Evolutionary conservation across 1,284 basidiomycete genomes (phyloP), one percentile per base, ranked within the genome.

Genomic region (Trichosporon ovoides): DNA sequence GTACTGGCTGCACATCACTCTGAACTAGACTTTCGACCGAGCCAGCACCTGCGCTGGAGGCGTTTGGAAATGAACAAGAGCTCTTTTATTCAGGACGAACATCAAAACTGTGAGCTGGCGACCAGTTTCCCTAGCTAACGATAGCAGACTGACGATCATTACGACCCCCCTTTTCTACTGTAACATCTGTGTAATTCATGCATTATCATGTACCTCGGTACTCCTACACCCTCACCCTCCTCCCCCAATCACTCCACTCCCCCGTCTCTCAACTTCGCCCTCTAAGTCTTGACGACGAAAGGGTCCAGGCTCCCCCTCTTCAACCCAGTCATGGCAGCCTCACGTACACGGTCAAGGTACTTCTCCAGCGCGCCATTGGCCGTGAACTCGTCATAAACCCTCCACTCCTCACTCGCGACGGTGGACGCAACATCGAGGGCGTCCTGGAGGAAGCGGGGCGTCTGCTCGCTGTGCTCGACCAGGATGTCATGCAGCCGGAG

Each of bases 321-420:
- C 62, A 94, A 64, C 1, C 85, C 85, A 7, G 81, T 83, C 63
- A 94, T 70, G 13, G 87, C 80, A 3, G 88, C 87, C 63, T 83
- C 82, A 48, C 87, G 79, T 16, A 95, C 84, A 6, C 83, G 83
- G 1, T 81, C 81, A 33, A 96, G 76, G 70, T 93, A 94, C 62
- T 86, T 85, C 7, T 81, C 81, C 51, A 94, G 70, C 10, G 55
- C 49, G 13, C 83, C 83, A 56, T 82, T 79, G 53, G 81, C 81
- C 22, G 88, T 81, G 74, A 97, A 96, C 72, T 93, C 91, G 61
- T 89, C 85, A 72, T 93, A 96, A 22, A 98, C 78, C 68, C 85
- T 85, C 75, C 91, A 88, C 48, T 89, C 83, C 64, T 91, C 91
- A 75, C 94, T 90, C 0, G 93, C 94, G 2, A 98, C 87, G 34